A percentile compares a stretch with the other conserved stretches of the same genome.
phyloP scores from a whole-genome alignment of 148 eudicot species.

The Spergularia marina region DNA sequence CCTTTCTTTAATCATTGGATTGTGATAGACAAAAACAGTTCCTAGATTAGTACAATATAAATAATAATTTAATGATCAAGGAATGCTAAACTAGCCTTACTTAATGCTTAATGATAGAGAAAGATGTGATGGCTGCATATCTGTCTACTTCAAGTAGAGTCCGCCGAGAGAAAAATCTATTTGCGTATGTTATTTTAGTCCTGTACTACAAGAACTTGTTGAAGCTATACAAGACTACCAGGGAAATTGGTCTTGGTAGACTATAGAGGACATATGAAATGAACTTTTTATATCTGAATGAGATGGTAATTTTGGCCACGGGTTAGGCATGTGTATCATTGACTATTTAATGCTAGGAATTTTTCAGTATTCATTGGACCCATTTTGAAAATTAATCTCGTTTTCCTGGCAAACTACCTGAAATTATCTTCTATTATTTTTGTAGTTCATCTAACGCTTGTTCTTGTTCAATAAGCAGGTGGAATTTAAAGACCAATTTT shows the following conservation, averaged over 20 bases:
- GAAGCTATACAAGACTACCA: not conserved
- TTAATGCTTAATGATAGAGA: not conserved
- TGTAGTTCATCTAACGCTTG: not conserved
- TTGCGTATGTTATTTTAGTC: not conserved
- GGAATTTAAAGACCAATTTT: constrained; percentile 74
- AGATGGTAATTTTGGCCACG: not conserved
- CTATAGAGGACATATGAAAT: not conserved
- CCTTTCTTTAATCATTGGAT: not conserved
- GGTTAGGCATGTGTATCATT: constrained; percentile 4
- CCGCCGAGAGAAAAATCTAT: not conserved
- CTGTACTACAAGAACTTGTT: not conserved
- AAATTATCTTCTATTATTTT: not conserved
- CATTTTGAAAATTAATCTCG: not conserved
- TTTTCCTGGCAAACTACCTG: not conserved
- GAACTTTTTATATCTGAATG: not conserved
- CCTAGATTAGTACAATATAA: not conserved
- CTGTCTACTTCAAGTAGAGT: not conserved
- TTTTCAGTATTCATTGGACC: not conserved
- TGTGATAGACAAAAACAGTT: not conserved
- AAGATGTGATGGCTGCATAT: not conserved
- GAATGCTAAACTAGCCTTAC: not conserved
- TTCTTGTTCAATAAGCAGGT: constrained; percentile 44
- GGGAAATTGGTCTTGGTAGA: not conserved
- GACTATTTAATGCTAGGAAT: not conserved
- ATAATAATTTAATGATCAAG: not conserved